Evolutionary conservation across 2,329 filamentous ascomycete genomes (phyloP), one percentile per base, ranked within the genome.

Genomic region (Coleophoma eucalyptorum): DNA sequence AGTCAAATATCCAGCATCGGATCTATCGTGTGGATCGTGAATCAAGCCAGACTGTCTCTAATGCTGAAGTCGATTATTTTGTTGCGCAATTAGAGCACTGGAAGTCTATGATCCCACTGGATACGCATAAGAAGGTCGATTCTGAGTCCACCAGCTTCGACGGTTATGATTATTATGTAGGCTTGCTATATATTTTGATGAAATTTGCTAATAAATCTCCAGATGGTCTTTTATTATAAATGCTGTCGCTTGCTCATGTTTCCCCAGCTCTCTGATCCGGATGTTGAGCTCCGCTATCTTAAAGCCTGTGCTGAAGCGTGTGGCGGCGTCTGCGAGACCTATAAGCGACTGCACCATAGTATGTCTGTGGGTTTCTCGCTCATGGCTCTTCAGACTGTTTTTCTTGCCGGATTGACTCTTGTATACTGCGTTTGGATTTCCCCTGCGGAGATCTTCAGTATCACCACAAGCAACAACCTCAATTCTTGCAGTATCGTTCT

Each of bases 141-240:
- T 34, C 15, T 19, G 46, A 48, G n/a, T 31, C 35, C 11, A 48
- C 26, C 41, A 19, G 32, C 32, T 48, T 48, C 41, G 46, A 48
- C 26, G 46, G 33, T n/a, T 48, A 48, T 40, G 46, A 48, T 31
- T 48, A 48, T 32, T 48, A 48, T 41, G 46, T 48, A 48, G 15
- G 46, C 19, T 4, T n/a, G 7, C 18, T 15, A 38, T 7, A 18
- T 12, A 2, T 4, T 38, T 11, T 26, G 18, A 11, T 38, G 35
- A 38, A 4, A 5, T 16, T 10, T 48, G 18, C n/a, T 31, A 31
- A 21, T 12, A 3, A 15, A 15, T 18, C 7, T 31, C 16, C 12
- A 48, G 46, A 48, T 48, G 46, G 26, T 48, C 18, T 48, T 48
- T 31, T 48, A 48, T 20, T 48, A 48, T 31, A 48, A 48, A 40